Percentiles rank a stretch among this genome's conserved stretches.
These are phyloP conservation scores for Emmonsiellopsis sp. DNA, from an alignment of 2,329 filamentous ascomycete species.

Conservation along the genomic window DNA sequence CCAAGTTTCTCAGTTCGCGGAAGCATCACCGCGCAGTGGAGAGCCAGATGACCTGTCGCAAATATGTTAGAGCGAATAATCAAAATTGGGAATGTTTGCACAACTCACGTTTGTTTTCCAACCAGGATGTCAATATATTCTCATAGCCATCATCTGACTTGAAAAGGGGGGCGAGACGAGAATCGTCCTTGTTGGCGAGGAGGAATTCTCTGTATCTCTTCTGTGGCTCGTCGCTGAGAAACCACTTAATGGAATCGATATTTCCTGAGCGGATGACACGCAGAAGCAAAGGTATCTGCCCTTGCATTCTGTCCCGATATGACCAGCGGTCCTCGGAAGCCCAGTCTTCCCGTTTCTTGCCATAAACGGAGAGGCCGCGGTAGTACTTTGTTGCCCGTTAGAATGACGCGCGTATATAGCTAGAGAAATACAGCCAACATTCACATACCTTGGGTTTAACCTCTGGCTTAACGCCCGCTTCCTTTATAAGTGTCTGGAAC, in stretches of 20 bases:
- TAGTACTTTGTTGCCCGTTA: constrained; percentile 47
- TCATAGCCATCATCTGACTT: constrained; percentile 55
- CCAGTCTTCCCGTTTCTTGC: constrained; percentile 63
- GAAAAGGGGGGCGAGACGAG: constrained; percentile 52
- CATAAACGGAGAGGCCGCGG: constrained; percentile 63
- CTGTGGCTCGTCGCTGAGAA: constrained; percentile 60
- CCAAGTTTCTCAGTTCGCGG: neutral
- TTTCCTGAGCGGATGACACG: constrained; percentile 34
- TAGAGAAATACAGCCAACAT: neutral
- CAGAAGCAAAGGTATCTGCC: constrained; percentile 21
- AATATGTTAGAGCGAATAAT: neutral
- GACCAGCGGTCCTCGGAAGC: constrained; percentile 44
- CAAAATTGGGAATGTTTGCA: neutral
- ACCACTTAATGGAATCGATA: constrained; percentile 66
- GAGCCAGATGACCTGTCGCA: constrained; percentile 1
- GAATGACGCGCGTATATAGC: constrained; percentile 1
- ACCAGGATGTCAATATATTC: constrained; percentile 45
- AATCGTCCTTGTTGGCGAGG: constrained; percentile 50
- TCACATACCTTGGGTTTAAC: constrained; percentile 32
- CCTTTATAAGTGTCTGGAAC: constrained; percentile 55
- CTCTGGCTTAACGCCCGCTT: constrained; percentile 52
- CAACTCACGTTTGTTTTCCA: constrained; percentile 40
- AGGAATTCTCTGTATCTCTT: constrained; percentile 61
- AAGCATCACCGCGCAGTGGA: neutral
- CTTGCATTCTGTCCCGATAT: neutral